Evolutionary conservation across 495 filamentous ascomycete species (phyloP).

Genomic region (Neurospora sp.): DNA sequence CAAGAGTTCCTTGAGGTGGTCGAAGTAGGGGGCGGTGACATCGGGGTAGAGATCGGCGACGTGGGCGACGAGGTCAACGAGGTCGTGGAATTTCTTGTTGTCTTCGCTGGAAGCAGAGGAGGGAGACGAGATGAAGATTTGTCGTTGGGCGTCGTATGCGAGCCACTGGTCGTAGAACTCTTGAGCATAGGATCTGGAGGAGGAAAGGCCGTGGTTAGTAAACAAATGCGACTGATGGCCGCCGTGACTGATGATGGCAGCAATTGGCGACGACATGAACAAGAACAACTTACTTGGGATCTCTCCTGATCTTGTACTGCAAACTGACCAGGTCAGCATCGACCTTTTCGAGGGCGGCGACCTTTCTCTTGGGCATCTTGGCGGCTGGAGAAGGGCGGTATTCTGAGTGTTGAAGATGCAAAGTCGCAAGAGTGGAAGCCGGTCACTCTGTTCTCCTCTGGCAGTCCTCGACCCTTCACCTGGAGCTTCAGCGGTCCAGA

Average conservation of each 20-base stretch:
- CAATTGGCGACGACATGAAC: neutral
- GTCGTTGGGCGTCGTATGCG: slow-evolving; percentile 81
- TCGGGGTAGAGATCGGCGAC: slow-evolving; percentile 87
- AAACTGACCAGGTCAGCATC: slow-evolving; percentile 83
- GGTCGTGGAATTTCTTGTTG: slow-evolving; percentile 67
- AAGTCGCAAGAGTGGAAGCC: neutral
- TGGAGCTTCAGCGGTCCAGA: neutral
- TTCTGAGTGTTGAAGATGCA: neutral
- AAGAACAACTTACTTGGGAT: slow-evolving; percentile 51
- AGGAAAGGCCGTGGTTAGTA: neutral
- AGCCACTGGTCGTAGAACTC: slow-evolving; percentile 84
- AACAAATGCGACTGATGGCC: neutral
- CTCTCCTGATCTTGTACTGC: slow-evolving; percentile 79
- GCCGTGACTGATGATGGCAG: neutral
- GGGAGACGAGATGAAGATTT: slow-evolving; percentile 80
- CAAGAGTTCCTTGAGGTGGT: slow-evolving; percentile 72
- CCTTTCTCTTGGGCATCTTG: slow-evolving; percentile 72
- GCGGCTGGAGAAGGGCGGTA: neutral
- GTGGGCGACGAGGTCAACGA: slow-evolving; percentile 76
- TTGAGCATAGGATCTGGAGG: slow-evolving; percentile 61
- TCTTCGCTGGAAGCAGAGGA: slow-evolving; percentile 64
- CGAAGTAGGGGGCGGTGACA: slow-evolving; percentile 63
- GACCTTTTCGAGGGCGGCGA: slow-evolving; percentile 87
- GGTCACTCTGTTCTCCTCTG: neutral
- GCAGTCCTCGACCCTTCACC: neutral